phyloP scores from a whole-genome alignment of 768 basidiomycete species.

The Mycena maculata region DNA sequence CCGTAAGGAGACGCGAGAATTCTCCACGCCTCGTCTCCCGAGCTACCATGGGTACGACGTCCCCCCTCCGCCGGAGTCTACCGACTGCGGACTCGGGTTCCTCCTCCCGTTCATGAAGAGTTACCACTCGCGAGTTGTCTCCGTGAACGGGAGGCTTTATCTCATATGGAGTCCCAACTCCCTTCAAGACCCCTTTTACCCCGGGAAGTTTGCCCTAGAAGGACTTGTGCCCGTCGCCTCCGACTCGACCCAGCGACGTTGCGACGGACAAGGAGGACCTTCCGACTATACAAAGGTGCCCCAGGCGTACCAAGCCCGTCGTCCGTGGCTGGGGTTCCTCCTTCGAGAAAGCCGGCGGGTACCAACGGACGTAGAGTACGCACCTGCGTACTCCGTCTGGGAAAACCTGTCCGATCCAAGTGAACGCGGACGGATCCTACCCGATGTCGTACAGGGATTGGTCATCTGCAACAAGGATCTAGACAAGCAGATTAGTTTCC shows the following conservation, averaged over 20 bases:
- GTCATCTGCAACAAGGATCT: neutral
- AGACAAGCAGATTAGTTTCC: neutral
- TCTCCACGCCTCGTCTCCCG: too few species aligned
- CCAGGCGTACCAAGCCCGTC: neutral
- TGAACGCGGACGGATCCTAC: neutral
- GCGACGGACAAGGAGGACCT: constrained; percentile 29
- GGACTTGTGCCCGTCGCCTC: neutral
- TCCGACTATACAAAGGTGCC: constrained; percentile 27
- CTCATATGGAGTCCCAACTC: constrained; percentile 18
- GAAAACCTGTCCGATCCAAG: neutral
- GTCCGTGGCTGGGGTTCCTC: constrained; percentile 3
- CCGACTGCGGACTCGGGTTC: neutral
- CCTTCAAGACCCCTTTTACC: constrained; percentile 17
- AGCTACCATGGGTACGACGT: neutral
- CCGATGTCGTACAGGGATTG: neutral
- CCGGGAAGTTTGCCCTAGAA: neutral
- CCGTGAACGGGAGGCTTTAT: neutral
- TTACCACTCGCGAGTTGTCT: constrained; percentile 1
- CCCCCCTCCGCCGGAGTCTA: neutral
- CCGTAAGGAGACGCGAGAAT: too few species aligned
- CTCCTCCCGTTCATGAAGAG: neutral
- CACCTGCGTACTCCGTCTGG: constrained; percentile 12
- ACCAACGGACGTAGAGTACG: neutral
- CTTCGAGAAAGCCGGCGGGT: neutral
- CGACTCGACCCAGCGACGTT: constrained; percentile 1